Conservation (phyloP, 371 early-diverging fungal species). For the Mortierella sp. region DNA sequence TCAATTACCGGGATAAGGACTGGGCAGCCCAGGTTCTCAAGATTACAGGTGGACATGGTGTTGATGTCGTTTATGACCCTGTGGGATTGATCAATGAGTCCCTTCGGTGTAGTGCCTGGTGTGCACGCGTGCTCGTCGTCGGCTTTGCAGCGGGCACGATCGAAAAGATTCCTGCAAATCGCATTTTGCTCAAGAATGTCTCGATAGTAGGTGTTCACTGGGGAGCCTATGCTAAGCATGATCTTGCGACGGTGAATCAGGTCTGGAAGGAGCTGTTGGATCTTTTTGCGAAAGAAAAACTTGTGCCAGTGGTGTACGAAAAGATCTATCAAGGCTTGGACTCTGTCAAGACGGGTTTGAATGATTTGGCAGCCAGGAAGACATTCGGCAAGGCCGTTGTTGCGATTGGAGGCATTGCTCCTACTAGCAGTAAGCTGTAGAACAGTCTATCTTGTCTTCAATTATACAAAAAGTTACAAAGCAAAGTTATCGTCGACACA, state of each 20-base stretch:
- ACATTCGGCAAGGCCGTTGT: slow-evolving; percentile 89
- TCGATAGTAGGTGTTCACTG: slow-evolving; percentile 80
- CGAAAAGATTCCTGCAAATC: slow-evolving; percentile 85
- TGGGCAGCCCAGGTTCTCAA: slow-evolving; percentile 82
- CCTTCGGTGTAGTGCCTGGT: slow-evolving; percentile 86
- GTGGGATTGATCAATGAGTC: slow-evolving; percentile 81
- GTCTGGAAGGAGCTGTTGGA: slow-evolving; percentile 82
- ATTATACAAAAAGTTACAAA: not conserved
- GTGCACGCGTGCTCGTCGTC: slow-evolving; percentile 85
- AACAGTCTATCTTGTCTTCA: not conserved
- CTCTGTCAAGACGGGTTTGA: slow-evolving; percentile 74
- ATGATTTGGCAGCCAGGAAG: slow-evolving; percentile 74
- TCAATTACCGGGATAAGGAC: slow-evolving; percentile 84
- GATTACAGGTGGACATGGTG: slow-evolving; percentile 78
- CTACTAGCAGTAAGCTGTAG: slow-evolving; percentile 62
- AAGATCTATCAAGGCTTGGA: slow-evolving; percentile 74
- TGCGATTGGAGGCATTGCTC: slow-evolving; percentile 39
- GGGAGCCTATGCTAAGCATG: slow-evolving; percentile 80
- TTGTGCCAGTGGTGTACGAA: slow-evolving; percentile 79
- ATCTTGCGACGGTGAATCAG: slow-evolving; percentile 69
- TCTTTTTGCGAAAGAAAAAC: slow-evolving; percentile 68
- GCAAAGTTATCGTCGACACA: no score
- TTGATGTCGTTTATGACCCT: slow-evolving; percentile 83
- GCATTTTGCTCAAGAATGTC: slow-evolving; percentile 86
- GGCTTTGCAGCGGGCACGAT: slow-evolving; percentile 89